Evolutionary conservation across 352 stramenopile species (phyloP), one percentile per base, ranked within the genome.

Genomic region (Thalassiosira gravida): DNA sequence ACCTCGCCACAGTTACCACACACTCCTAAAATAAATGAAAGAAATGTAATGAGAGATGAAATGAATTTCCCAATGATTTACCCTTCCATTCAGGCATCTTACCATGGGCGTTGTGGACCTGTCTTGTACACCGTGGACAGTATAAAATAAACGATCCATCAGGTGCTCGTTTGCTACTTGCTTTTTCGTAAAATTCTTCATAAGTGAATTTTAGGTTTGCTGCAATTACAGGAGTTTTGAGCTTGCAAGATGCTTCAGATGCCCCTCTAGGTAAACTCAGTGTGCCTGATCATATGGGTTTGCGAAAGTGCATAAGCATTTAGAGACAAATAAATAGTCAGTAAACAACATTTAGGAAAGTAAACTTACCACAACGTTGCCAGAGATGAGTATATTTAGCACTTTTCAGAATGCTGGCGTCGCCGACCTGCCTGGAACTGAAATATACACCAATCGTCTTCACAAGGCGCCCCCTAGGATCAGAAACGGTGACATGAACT

Each of bases 1-100:
- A 95, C 91, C 69, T 97, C 94, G 20, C 94, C 94, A 77, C 94
- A 97, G 63, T 93, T 91, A 2, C 88, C 85, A 77, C 94, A 97
- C 16, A 97, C 92, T 22, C 88, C 87, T 78, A 29, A 30, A 46
- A 20, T 20, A 35, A 20, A 50, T 3, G 7, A 13, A 61, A 58
- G 22, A 59, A 47, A 27, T 27, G 14, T 62, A 27, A 16, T 62
- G 42, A 56, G 20, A 49, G 57, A 35, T 47, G 9, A 46, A n/a
- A 58, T 57, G 2, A 58, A 56, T 73, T 18, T n/a, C 9, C 11
- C 9, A 22, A 14, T 44, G n/a, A 22, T 13, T 37, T 42, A 22
- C 5, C 55, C 24, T 58, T 67, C 11, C 1, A 30, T 39, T 5
- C 2, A 52, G 20, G 16, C 20, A 18, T 46, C 69, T 71, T 71